Conservation (phyloP, 2,329 filamentous ascomycete genomes). For the Periconia sp. region DNA sequence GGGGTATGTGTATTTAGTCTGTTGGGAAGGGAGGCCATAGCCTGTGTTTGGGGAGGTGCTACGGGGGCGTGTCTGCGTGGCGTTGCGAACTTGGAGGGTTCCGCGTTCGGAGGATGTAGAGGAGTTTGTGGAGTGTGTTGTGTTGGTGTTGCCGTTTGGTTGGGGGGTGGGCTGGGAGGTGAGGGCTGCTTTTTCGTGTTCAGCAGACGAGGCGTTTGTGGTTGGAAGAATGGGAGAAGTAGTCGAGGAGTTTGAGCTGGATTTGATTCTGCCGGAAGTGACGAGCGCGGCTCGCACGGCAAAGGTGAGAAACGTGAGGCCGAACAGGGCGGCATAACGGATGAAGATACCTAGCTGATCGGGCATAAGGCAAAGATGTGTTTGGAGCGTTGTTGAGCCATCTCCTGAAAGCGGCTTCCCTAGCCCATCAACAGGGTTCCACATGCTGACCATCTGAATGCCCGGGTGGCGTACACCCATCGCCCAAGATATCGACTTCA, state of each 20-base stretch:
- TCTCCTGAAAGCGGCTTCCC: constrained; percentile 46
- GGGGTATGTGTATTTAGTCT: constrained; percentile 33
- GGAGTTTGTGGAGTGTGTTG: constrained; percentile 35
- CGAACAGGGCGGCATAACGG: constrained; percentile 72
- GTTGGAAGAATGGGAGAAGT: constrained; percentile 39
- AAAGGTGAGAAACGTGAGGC: constrained; percentile 57
- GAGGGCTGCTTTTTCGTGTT: constrained; percentile 31
- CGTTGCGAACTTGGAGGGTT: constrained; percentile 34
- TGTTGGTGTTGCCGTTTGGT: constrained; percentile 19
- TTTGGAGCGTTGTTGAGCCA: constrained; percentile 72
- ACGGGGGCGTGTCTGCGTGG: constrained; percentile 42
- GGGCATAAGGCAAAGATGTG: constrained; percentile 87
- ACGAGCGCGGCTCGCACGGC: constrained; percentile 52
- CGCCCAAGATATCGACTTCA: constrained; percentile 93
- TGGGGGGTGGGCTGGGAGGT: constrained; percentile 12
- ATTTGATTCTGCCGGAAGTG: constrained; percentile 26
- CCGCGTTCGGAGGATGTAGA: constrained; percentile 32
- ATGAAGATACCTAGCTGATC: constrained; percentile 87
- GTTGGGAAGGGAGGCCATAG: constrained; percentile 31
- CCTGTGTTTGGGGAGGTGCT: constrained; percentile 45
- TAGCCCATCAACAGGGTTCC: constrained; percentile 79
- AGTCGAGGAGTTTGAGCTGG: constrained; percentile 12
- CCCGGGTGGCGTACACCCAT: constrained; percentile 92
- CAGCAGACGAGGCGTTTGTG: constrained; percentile 27
- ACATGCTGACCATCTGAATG: constrained; percentile 86